phyloP scores from a whole-genome alignment of 1,139 yeast species.

The Scheffersomyces titani region DNA sequence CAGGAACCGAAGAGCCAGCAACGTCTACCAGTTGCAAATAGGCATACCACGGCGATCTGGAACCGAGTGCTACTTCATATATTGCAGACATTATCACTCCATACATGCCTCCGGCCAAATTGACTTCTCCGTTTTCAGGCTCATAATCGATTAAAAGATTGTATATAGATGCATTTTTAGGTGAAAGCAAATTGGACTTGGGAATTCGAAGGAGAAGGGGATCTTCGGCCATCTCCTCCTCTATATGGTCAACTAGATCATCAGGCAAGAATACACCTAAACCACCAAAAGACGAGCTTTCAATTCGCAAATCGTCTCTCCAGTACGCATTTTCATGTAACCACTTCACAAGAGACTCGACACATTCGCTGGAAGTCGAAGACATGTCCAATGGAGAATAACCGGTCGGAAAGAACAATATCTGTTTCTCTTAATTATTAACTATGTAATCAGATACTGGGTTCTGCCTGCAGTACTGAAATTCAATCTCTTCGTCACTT shows the following conservation, averaged over 20 bases:
- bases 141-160: slow-evolving; percentile 64
- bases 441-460: neutral
- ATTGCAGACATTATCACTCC: slow-evolving; percentile 69
- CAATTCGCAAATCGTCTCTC: slow-evolving; percentile 49
- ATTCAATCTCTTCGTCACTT: neutral
- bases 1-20: slow-evolving; percentile 44
- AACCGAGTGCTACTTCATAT: slow-evolving; percentile 58
- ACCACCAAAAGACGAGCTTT: slow-evolving; percentile 60
- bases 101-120: slow-evolving; percentile 53
- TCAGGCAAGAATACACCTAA: slow-evolving; percentile 60
- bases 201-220: slow-evolving; percentile 46
- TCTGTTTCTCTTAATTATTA: neutral
- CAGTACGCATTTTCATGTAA: slow-evolving; percentile 51
- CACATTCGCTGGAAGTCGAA: slow-evolving; percentile 7
- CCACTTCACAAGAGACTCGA: slow-evolving; percentile 38
- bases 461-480: neutral
- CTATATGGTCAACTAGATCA: slow-evolving; percentile 30
- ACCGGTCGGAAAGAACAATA: neutral
- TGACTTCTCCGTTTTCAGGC: slow-evolving; percentile 27
- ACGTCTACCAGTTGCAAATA: slow-evolving; percentile 61
- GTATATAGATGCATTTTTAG: slow-evolving; percentile 64
- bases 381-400: slow-evolving; percentile 12
- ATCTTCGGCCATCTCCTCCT: slow-evolving; percentile 29
- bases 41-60: slow-evolving; percentile 72
- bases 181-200: slow-evolving; percentile 55